Base-by-base conservation (phyloP, 768 basidiomycete genomes). In the Lentinula sp. region DNA sequence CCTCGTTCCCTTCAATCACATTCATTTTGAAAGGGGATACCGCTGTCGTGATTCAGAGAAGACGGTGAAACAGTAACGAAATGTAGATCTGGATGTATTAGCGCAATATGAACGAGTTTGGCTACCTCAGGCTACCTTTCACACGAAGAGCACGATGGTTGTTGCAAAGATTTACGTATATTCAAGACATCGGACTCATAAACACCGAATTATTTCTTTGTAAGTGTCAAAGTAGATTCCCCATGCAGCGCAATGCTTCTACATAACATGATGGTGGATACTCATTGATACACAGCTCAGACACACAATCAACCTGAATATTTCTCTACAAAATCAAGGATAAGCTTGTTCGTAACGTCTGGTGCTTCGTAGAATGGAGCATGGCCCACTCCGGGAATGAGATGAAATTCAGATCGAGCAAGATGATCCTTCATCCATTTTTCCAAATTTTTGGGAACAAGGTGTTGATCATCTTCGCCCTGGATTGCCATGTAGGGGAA, bases 341-440 rank as follows among this genome's bases (percentile, higher is more conserved):
- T 56, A 3, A 43, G 41, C 41, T 42, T 56, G 9, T 56, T 56
- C 3, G 55, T 43, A 6, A 23, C 41, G 13, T 56, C 55, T 43
- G 55, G 55, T 28, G 55, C 55, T 41, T 56, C 55, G 13, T 42
- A 56, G 41, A 56, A 56, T 6, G 55, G 55, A 16, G 55, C 41
- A 56, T 56, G 55, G 16, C 55, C 55, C 9, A 56, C 41, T 3
- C 41, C 55, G 3, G 37, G 37, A 33, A 56, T 4, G 4, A 56
- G 41, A 33, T 56, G 55, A 43, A 56, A 56, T 32, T 56, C 55
- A 9, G 55, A 56, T 6, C 12, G 18, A 32, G 39, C 20, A 13
- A 56, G 55, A 15, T 56, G 23, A 7, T 56, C 55, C 28, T 56
- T 56, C 55, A 56, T 56, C 55, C 55, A 56, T 23, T 56, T 56